These are phyloP conservation scores for Priceomyces melissophilus DNA, from an alignment of 805 yeast species.

Conservation along the genomic window DNA sequence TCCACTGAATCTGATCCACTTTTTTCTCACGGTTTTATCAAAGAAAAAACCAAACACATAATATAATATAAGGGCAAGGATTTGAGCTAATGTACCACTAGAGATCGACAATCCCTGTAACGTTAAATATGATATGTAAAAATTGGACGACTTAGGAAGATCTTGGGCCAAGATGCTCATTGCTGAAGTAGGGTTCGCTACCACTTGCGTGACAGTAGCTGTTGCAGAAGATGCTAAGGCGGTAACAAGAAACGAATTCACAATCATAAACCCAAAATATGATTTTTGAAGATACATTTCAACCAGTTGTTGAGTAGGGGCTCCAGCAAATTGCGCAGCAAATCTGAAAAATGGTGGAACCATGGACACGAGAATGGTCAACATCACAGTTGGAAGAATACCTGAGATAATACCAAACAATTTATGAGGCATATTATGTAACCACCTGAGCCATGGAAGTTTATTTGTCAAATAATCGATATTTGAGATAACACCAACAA, in stretches of 20 bases:
- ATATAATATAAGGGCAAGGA: constrained; percentile 54
- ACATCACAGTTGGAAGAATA: constrained; percentile 75
- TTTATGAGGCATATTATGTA: constrained; percentile 65
- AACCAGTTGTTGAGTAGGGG: constrained; percentile 52
- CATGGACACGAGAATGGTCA: constrained; percentile 79
- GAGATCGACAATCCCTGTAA: constrained; percentile 67
- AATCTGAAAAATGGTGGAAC: constrained; percentile 80
- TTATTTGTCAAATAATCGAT: constrained; percentile 66
- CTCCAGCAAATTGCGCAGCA: constrained; percentile 61
- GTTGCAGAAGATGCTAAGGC: constrained; percentile 72
- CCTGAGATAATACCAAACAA: constrained; percentile 85
- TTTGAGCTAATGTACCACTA: constrained; percentile 63
- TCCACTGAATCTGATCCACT: constrained; percentile 54
- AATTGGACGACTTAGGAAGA: constrained; percentile 71
- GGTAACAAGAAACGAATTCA: constrained; percentile 69
- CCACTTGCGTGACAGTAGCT: constrained; percentile 60
- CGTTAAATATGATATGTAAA: constrained; percentile 63
- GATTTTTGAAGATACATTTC: constrained; percentile 66
- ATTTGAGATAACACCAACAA: constrained; percentile 91
- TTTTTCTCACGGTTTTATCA: constrained; percentile 66
- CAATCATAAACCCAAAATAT: constrained; percentile 65
- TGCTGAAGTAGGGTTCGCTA: constrained; percentile 55
- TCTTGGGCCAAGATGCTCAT: constrained; percentile 60
- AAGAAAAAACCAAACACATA: constrained; percentile 55
- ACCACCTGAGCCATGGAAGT: constrained; percentile 71